phyloP scores from a whole-genome alignment of 2,329 filamentous ascomycete species.

The Exophiala lecanii-corni region DNA sequence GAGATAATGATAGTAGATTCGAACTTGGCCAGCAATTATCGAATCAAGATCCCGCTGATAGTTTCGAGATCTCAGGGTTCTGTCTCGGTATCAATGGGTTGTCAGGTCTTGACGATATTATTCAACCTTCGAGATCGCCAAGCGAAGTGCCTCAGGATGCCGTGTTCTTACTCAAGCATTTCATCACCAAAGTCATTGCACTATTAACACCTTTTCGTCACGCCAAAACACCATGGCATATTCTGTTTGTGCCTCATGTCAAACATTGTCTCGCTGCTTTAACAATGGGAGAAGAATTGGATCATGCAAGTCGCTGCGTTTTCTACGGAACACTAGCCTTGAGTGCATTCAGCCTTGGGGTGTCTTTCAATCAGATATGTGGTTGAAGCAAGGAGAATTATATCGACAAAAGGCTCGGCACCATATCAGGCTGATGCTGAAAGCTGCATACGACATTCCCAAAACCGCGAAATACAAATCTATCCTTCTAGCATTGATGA shows the following conservation, averaged over 20 bases:
- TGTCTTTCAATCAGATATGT: conserved; percentile 28
- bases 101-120: too few species aligned
- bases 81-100: too few species aligned
- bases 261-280: conserved; percentile 42
- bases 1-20: too few species aligned
- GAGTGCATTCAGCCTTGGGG: conserved; percentile 41
- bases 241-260: conserved; percentile 40
- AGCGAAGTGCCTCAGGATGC: conserved; percentile 30
- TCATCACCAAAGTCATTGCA: conserved; percentile 34
- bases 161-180: conserved; percentile 37
- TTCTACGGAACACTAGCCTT: conserved; percentile 41
- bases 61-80: too few species aligned
- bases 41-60: too few species aligned
- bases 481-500: conserved; percentile 43
- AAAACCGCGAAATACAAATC: conserved; percentile 42
- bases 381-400: conserved; percentile 32
- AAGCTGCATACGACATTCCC: conserved; percentile 33
- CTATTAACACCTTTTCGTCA: conserved; percentile 30
- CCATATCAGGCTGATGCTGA: conserved; percentile 32
- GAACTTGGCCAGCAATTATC: too few species aligned
- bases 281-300: conserved; percentile 37
- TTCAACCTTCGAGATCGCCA: too few species aligned
- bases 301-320: conserved; percentile 36
- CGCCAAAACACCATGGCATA: conserved; percentile 42
- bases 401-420: conserved; percentile 32